Conservation (phyloP, 164 flowering plant genomes). For the Aristolochia californica region DNA sequence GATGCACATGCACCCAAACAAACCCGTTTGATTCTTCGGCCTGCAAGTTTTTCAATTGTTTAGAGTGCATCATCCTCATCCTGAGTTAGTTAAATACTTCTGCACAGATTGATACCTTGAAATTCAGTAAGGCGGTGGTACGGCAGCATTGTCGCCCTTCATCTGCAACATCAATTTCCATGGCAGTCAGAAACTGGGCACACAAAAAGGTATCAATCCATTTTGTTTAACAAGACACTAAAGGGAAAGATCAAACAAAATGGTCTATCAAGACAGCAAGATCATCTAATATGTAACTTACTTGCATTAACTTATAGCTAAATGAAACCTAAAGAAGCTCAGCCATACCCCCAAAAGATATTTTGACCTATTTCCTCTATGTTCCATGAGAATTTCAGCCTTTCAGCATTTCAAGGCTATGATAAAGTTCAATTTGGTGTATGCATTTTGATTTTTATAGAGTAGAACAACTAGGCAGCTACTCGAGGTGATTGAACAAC, state of each 20-base stretch:
- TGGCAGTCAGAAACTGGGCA: background rate
- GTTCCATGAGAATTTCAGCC: too few species aligned
- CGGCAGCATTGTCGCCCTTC: constrained; percentile 29
- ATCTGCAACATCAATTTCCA: constrained; percentile 22
- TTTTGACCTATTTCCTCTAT: too few species aligned
- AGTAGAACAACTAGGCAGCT: background rate
- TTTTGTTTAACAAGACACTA: too few species aligned
- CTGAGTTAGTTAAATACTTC: background rate
- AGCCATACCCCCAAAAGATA: too few species aligned
- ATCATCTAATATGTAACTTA: background rate
- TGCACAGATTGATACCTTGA: constrained; percentile 26
- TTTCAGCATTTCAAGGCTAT: too few species aligned
- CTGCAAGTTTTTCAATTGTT: constrained; percentile 11
- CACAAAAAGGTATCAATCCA: background rate
- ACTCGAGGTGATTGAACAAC: background rate
- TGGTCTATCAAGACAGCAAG: background rate
- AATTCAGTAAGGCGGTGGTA: constrained; percentile 28
- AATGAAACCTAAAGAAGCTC: too few species aligned
- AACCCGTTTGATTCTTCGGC: constrained; percentile 14
- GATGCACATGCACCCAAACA: constrained; percentile 47
- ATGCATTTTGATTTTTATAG: background rate
- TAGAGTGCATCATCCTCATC: background rate
- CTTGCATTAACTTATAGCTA: too few species aligned
- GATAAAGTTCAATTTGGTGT: background rate
- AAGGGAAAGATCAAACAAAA: background rate